These are phyloP conservation scores for Eimeria maxima DNA, from an alignment of 169 alveolate species.

Conservation along the genomic window DNA sequence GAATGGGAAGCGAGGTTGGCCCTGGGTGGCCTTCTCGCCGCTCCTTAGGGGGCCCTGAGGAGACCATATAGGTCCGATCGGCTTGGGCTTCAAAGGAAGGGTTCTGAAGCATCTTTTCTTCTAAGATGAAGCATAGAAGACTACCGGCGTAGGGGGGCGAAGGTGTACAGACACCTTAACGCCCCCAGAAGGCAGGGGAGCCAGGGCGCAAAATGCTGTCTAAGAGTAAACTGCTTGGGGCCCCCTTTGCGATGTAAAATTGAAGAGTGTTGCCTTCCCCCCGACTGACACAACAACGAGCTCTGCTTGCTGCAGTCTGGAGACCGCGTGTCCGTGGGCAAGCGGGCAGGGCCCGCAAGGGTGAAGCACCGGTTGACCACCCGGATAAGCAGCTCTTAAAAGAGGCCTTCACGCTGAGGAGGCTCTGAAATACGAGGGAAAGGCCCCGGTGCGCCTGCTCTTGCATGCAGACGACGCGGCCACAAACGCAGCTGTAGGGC, in stretches of 20 bases:
- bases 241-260: background rate
- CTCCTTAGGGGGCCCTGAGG: background rate
- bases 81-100: constrained; percentile 5
- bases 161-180: background rate
- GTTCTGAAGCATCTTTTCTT: background rate
- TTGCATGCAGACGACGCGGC: constrained; percentile 41
- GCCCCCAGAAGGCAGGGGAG: background rate
- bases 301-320: background rate
- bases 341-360: background rate
- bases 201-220: background rate
- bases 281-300: background rate
- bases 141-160: background rate
- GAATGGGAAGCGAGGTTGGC: background rate
- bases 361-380: background rate
- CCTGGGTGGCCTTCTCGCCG: background rate
- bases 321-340: constrained; percentile 8
- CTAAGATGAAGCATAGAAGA: background rate
- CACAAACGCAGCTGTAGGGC: background rate
- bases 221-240: background rate
- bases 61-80: background rate
- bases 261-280: background rate
- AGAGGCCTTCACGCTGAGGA: background rate
- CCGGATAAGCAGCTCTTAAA: background rate
- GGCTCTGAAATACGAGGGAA: background rate
- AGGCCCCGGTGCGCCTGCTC: constrained; percentile 17